Evolutionary conservation across 257 asterid genomes (phyloP).

Genomic region (Nicotiana paniculata): DNA sequence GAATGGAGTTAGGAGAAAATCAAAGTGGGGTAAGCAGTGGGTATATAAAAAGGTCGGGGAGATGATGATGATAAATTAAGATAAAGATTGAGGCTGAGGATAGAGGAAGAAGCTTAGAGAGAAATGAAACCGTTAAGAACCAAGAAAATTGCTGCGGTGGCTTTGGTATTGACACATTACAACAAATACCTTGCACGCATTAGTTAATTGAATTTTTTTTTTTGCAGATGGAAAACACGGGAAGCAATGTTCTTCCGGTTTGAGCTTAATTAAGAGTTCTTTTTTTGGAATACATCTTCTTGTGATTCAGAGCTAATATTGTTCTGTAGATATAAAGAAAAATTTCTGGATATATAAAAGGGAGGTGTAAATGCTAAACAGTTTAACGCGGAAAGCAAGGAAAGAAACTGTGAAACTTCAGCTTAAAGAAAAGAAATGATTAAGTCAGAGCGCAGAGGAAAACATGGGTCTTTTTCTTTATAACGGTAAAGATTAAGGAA

Average conservation of each 20-base stretch:
- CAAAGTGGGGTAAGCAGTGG: background rate
- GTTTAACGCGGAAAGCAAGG: constrained; percentile 31
- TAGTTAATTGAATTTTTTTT: constrained; percentile 14
- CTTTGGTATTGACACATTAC: constrained; percentile 11
- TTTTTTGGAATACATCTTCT: no score
- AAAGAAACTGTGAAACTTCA: constrained; percentile 33
- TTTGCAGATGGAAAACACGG: constrained; percentile 54
- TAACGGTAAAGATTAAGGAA: background rate
- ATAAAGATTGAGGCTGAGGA: constrained; percentile 31
- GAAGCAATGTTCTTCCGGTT: constrained; percentile 55
- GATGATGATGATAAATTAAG: constrained; percentile 7
- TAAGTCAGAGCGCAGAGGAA: background rate
- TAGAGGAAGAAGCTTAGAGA: constrained; percentile 55
- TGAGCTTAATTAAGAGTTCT: background rate
- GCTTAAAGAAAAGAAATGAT: constrained; percentile 23
- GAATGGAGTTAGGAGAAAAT: background rate
- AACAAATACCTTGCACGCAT: constrained; percentile 90
- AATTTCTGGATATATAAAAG: constrained; percentile 19
- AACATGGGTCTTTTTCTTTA: background rate
- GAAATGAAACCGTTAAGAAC: constrained; percentile 38
- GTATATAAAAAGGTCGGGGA: constrained; percentile 10
- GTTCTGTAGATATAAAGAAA: background rate
- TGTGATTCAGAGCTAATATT: background rate
- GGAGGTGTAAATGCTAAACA: background rate
- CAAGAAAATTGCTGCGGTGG: constrained; percentile 28